Conservation (phyloP, 306 rosid genomes). For the Quercus suber region DNA sequence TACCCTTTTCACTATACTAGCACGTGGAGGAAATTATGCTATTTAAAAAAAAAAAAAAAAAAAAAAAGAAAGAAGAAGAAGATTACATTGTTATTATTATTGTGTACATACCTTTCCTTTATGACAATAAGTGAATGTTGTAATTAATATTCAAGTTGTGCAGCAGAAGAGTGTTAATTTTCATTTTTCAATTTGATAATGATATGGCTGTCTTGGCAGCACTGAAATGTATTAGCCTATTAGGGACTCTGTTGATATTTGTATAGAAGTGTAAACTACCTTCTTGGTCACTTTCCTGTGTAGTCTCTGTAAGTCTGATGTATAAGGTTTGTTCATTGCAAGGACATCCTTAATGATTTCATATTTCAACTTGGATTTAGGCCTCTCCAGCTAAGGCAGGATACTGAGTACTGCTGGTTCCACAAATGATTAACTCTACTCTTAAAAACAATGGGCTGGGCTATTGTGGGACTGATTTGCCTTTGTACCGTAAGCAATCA, state of each 20-base stretch:
- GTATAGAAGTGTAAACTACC: neutral
- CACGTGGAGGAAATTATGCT: no score
- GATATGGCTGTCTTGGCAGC: neutral
- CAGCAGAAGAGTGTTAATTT: neutral
- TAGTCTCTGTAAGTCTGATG: neutral
- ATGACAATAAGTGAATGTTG: neutral
- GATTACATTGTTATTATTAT: neutral
- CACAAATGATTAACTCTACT: slow-evolving; percentile 20
- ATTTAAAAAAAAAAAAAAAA: neutral
- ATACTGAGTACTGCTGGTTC: slow-evolving; percentile 1
- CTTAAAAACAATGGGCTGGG: slow-evolving; percentile 4
- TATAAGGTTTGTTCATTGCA: neutral
- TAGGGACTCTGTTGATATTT: neutral
- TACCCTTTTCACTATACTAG: no score
- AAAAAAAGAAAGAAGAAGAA: no score
- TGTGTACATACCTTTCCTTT: neutral
- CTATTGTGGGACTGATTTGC: slow-evolving; percentile 18
- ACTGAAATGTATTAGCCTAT: neutral
- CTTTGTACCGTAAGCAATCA: slow-evolving; percentile 28
- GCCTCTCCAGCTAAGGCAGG: neutral
- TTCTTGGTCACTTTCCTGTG: neutral
- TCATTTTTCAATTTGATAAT: no score
- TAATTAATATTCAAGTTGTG: neutral
- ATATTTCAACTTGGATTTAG: neutral
- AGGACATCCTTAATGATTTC: neutral